Evolutionary conservation across 176 grass and related monocot genomes (phyloP).

Genomic region (Dendrocalamus sinicus): DNA sequence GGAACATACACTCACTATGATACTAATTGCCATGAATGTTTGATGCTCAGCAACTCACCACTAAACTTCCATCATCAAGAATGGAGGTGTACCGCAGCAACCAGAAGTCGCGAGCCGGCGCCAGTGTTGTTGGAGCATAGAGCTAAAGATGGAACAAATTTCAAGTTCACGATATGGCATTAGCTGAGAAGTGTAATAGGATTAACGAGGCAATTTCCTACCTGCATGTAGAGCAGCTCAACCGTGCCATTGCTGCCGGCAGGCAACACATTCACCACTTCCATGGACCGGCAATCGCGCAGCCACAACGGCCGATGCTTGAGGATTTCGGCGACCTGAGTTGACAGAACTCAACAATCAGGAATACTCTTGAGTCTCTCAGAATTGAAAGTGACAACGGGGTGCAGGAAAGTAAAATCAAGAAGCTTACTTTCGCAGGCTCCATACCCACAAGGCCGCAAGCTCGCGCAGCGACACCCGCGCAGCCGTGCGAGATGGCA

Average conservation of each 20-base stretch:
- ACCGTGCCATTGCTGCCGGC: constrained; percentile 78
- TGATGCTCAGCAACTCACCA: constrained; percentile 56
- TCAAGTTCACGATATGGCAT: not conserved
- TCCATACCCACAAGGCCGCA: constrained; percentile 95
- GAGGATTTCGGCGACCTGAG: constrained; percentile 90
- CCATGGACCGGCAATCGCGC: constrained; percentile 82
- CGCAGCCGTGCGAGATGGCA: constrained; percentile 92
- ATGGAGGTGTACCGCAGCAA: constrained; percentile 84
- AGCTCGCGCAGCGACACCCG: constrained; percentile 86
- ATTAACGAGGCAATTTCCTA: not conserved
- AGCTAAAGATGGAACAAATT: constrained; percentile 43
- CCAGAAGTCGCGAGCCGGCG: constrained; percentile 91
- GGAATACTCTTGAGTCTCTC: not conserved
- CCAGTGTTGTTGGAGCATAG: constrained; percentile 85
- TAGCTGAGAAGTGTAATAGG: not conserved
- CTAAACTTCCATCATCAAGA: constrained; percentile 87
- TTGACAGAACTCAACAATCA: not conserved
- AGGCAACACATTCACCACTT: constrained; percentile 71
- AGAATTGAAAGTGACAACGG: not conserved
- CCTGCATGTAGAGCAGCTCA: constrained; percentile 98
- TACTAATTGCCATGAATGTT: constrained; percentile 12
- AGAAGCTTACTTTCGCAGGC: constrained; percentile 71
- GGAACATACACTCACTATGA: not conserved
- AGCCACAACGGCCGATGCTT: constrained; percentile 86
- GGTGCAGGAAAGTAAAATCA: not conserved